Evolutionary conservation across 768 basidiomycete genomes (phyloP), one percentile per base, ranked within the genome.

Genomic region (Lentinus tigrinus): DNA sequence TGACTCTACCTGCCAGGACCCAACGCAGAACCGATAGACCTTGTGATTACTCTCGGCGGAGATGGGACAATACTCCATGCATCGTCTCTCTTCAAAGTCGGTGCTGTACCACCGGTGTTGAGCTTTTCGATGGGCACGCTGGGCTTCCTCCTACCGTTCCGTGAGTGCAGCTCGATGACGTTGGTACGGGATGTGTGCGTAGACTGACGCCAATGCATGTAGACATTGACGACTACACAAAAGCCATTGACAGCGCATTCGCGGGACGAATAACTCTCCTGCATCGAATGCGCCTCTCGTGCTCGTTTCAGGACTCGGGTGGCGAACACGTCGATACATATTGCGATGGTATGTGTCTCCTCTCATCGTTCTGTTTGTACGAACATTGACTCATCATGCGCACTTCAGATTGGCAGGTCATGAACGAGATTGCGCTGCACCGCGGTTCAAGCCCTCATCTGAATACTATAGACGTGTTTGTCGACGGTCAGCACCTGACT

Each of bases 11-110:
- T 34, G 42, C 7, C 64, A 77, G 80, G 80, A 46, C 78, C 76
- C 43, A 74, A 75, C 48, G 76, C 86, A 3, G 77, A 85, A 62
- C 81, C 80, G 54, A 90, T 96, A 57, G 91, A 94, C 69, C 77
- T 98, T 9, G 88, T 97, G 19, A 85, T 97, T 26, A 96, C 95
- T 0, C 74, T 98, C 1, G 95, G 95, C 44, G 95, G 95, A 34
- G 95, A 98, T 68, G 95, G 95, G 9, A 97, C 95, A 5, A 95
- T 97, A 48, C 80, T 98, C 1, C 94, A 95, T 68, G 92, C 93
- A 0, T 95, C 95, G 1, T 93, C 93, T 7, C 75, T 98, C 9
- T 98, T 98, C 72, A 90, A 87, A 63, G 77, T 84, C 3, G 93
- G 90, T n/a, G 90, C 91, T 21, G 94, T 97, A 8, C 95, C 95